Evolutionary conservation across 441 rosid species (phyloP).

Genomic region (Pelargonium myrrhifolium): DNA sequence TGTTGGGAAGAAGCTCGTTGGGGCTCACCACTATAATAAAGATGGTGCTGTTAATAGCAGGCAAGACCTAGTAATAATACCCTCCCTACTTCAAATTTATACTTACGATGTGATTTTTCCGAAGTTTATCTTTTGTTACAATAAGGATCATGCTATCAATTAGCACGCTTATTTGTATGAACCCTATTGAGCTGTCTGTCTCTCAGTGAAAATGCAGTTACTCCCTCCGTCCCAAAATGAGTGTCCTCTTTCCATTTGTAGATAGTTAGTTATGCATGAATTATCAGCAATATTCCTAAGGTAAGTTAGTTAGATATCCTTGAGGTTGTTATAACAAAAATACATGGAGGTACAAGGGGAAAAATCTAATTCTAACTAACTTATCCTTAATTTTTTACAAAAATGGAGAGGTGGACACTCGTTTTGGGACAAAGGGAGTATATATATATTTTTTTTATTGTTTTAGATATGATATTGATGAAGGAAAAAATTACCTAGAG

Average conservation of each 20-base stretch:
- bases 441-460: neutral
- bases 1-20: slow-evolving; percentile 81
- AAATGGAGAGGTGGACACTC: too few relatives aligned
- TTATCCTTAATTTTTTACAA: too few relatives aligned
- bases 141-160: neutral
- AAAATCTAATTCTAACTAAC: too few relatives aligned
- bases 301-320: too few relatives aligned
- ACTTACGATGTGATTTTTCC: neutral
- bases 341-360: too few relatives aligned
- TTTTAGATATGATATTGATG: neutral
- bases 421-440: too few relatives aligned
- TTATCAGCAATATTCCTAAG: too few relatives aligned
- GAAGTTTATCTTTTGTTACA: neutral
- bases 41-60: slow-evolving; percentile 90
- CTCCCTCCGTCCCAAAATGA: too few relatives aligned
- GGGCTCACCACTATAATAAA: slow-evolving; percentile 85
- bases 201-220: neutral
- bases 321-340: too few relatives aligned
- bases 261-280: too few relatives aligned
- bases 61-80: slow-evolving; percentile 34
- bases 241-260: too few relatives aligned
- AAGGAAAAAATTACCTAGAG: neutral
- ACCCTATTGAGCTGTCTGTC: neutral
- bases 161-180: neutral
- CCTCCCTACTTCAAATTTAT: neutral